These are phyloP conservation scores for Jamesozyma spencerorum DNA, from an alignment of 805 yeast genomes.

Conservation along the genomic window DNA sequence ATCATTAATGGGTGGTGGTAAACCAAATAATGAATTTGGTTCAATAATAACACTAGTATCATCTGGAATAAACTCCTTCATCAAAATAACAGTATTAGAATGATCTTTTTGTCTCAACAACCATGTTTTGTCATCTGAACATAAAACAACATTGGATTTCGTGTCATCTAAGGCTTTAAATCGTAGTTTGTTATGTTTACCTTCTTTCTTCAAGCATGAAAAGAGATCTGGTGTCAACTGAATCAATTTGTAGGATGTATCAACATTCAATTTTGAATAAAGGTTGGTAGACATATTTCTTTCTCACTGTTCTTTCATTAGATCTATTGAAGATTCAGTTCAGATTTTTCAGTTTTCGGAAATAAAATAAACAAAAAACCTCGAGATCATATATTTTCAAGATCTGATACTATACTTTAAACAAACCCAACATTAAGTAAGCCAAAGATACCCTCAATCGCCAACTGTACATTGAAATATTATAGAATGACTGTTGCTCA, in stretches of 20 bases:
- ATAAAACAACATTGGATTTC: slow-evolving; percentile 45
- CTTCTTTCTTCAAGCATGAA: slow-evolving; percentile 22
- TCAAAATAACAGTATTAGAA: slow-evolving; percentile 68
- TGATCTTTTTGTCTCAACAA: slow-evolving; percentile 71
- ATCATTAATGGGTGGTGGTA: slow-evolving; percentile 29
- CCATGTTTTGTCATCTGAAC: slow-evolving; percentile 53
- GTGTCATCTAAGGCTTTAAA: slow-evolving; percentile 26
- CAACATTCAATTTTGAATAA: slow-evolving; percentile 17
- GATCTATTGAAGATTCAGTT: no score
- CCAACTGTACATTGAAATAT: no score
- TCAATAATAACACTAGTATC: slow-evolving; percentile 10
- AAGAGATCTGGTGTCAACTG: slow-evolving; percentile 46
- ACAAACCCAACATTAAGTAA: no score
- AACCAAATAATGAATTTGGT: slow-evolving; percentile 23
- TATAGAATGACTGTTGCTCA: background rate
- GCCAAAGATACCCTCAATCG: no score
- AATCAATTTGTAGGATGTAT: slow-evolving; percentile 37
- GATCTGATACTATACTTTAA: no score
- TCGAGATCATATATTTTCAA: no score
- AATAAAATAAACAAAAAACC: no score
- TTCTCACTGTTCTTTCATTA: no score
- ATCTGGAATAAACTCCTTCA: slow-evolving; percentile 27
- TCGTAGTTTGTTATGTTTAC: slow-evolving; percentile 10
- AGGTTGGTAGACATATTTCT: slow-evolving; percentile 10
- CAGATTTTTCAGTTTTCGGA: no score